phyloP scores from a whole-genome alignment of 805 yeast genomes.

The Saturnispora ahearnii region DNA sequence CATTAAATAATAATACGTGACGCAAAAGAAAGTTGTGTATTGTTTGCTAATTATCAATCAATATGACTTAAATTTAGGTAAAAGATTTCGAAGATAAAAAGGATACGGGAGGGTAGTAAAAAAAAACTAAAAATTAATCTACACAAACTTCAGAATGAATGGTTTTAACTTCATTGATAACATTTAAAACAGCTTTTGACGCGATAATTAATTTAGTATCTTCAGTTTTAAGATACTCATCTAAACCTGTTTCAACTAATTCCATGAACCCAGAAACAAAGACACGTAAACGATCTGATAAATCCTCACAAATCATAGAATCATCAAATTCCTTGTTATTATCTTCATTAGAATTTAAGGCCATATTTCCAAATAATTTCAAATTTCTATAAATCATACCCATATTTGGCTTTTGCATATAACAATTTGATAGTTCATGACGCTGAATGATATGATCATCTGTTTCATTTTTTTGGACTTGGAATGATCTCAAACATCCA shows the following conservation, averaged over 20 bases:
- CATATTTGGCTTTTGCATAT: conserved; percentile 40
- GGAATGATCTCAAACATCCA: conserved; percentile 21
- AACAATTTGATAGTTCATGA: conserved; percentile 44
- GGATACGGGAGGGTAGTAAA: neutral
- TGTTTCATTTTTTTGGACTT: conserved; percentile 4
- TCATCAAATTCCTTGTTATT: conserved; percentile 10
- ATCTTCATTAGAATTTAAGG: conserved; percentile 1
- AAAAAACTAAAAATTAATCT: neutral
- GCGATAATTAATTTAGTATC: conserved; percentile 16
- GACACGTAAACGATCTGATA: conserved; percentile 43
- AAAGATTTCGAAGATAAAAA: no score
- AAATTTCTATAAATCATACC: conserved; percentile 39
- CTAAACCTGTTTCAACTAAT: conserved; percentile 43
- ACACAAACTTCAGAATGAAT: conserved; percentile 15
- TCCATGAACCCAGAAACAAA: conserved; percentile 43
- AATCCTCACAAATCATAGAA: conserved; percentile 44
- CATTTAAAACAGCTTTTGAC: conserved; percentile 13
- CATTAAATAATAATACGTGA: neutral
- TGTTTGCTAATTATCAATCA: no score
- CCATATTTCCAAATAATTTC: conserved; percentile 39
- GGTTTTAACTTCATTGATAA: conserved; percentile 13
- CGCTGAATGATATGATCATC: conserved; percentile 13
- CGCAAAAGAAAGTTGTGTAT: neutral
- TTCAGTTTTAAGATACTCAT: conserved; percentile 48
- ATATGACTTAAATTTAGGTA: no score